Base-by-base conservation (phyloP, 805 yeast species). In the Isabelozyma rhagii region DNA sequence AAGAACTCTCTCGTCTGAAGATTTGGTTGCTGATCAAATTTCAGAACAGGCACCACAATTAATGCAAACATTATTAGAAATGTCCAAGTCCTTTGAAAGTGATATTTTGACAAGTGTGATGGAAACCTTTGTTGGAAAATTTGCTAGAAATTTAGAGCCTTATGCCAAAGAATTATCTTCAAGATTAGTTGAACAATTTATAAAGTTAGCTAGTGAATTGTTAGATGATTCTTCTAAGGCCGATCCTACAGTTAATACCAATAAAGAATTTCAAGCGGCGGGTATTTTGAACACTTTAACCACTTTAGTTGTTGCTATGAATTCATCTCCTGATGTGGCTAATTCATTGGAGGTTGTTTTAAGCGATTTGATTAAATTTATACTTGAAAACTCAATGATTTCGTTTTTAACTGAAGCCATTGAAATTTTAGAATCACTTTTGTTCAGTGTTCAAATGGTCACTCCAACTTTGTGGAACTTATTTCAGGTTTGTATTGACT, bases 181-280 rank as follows among this genome's bases (percentile, higher is more conserved):
- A 7, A 79, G 82, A 62, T 72, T 87, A 59, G 82, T 84, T 13
- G 83, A 83, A 49, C 97, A 93, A 63, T 90, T 92, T 60, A 60
- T 88, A 60, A 75, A 79, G 55, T 64, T 89, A 27, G 87, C 92
- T 2, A 70, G 75, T 44, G 97, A 92, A 46, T 67, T 63, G 29
- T 59, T 68, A 47, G 72, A 68, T 3, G 51, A 55, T 47, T 61
- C 59, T 48, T 43, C 55, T 41, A 52, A 54, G 9, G 61, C 51
- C 29, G 41, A 49, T 40, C 48, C 50, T 39, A 58, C 54, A 36
- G 47, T 51, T 40, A 68, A 63, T 50, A 53, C 62, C 27, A 75
- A 72, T 52, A 72, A 72, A 57, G 78, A 74, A 55, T 71, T 68
- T 53, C 77, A 72, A 57, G 78, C 77, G 8, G 61, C 70, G 36